These are phyloP conservation scores for Trichoderma hamatum DNA, from an alignment of 2,329 filamentous ascomycete species.

Conservation along the genomic window DNA sequence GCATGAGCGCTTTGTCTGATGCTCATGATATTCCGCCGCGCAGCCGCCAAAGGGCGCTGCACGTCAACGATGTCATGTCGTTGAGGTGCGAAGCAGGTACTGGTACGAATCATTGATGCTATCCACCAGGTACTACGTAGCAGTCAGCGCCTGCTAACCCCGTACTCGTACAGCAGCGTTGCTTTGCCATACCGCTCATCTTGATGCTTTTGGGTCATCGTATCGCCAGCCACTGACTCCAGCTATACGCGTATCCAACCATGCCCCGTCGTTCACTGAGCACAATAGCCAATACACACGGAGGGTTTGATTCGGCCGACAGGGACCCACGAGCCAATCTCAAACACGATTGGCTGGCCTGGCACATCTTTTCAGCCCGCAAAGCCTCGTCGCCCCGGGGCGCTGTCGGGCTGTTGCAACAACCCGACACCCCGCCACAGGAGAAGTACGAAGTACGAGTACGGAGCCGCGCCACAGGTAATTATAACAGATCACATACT, in stretches of 20 bases:
- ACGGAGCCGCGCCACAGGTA: background rate
- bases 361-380: slow-evolving; percentile 3
- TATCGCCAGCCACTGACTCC: background rate
- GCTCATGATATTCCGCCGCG: background rate
- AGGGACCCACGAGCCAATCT: slow-evolving; percentile 8
- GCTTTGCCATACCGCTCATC: background rate
- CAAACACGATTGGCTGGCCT: background rate
- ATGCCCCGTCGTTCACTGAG: background rate
- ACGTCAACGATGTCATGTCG: background rate
- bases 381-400: slow-evolving; percentile 6
- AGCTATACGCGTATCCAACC: background rate
- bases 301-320: slow-evolving; percentile 24
- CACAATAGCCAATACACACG: background rate
- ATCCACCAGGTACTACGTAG: background rate
- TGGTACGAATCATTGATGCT: background rate
- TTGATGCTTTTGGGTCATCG: background rate
- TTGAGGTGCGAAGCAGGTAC: background rate
- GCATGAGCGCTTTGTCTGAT: background rate
- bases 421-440: slow-evolving; percentile 35
- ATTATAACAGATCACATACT: background rate
- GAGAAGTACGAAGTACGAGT: background rate
- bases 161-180: background rate
- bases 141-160: background rate
- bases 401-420: slow-evolving; percentile 39
- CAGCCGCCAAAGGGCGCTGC: background rate